Conservation (phyloP, 495 filamentous ascomycete species). For the Hypoxylon rickii region DNA sequence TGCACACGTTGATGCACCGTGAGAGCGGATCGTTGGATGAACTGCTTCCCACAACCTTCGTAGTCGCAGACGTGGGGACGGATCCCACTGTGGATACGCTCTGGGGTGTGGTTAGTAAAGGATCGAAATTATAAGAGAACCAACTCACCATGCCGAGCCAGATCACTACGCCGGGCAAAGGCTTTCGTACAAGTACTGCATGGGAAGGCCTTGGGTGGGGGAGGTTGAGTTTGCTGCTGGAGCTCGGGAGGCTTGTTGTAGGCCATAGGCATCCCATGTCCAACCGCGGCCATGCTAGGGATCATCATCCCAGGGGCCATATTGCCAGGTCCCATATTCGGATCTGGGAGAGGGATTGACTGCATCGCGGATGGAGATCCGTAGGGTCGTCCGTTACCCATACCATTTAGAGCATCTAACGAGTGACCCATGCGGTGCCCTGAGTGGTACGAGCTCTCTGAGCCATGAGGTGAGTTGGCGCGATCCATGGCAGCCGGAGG, state of each 20-base stretch:
- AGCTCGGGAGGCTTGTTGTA: conserved; percentile 42
- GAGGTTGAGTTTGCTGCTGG: conserved; percentile 37
- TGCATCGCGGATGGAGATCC: conserved; percentile 49
- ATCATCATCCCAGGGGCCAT: conserved; percentile 42
- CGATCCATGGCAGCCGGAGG: conserved; percentile 68
- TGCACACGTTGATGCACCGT: conserved; percentile 95
- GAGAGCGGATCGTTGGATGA: conserved; percentile 96
- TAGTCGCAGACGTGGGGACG: conserved; percentile 92
- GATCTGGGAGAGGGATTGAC: conserved; percentile 51
- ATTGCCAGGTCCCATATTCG: conserved; percentile 49
- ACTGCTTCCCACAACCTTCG: conserved; percentile 89
- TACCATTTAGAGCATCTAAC: conserved; percentile 59
- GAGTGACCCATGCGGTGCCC: conserved; percentile 48
- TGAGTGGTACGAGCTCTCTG: conserved; percentile 67
- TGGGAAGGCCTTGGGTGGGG: conserved; percentile 79
- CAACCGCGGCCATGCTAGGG: conserved; percentile 36
- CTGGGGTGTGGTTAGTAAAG: conserved; percentile 55
- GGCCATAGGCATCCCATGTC: conserved; percentile 41
- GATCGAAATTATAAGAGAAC: not conserved
- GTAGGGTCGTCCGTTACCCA: conserved; percentile 32
- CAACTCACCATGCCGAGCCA: conserved; percentile 87
- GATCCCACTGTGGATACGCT: conserved; percentile 92
- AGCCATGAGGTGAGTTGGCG: conserved; percentile 69
- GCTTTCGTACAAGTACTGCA: conserved; percentile 89
- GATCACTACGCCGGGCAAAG: conserved; percentile 92